These are phyloP conservation scores for Russula sp. DNA, from an alignment of 768 basidiomycete genomes.

Conservation along the genomic window DNA sequence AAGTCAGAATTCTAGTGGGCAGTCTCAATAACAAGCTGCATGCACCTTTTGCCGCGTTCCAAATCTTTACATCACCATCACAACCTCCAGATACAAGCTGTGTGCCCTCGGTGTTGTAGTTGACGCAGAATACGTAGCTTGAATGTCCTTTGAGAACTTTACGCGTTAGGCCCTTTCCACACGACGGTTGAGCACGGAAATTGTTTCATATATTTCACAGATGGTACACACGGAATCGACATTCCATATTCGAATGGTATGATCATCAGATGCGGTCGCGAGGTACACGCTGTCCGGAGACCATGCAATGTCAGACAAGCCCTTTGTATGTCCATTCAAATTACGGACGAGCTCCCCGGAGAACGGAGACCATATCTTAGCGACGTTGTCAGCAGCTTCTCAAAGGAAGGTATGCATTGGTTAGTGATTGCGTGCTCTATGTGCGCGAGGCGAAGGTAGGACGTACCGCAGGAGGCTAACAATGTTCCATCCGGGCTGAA, in stretches of 20 bases:
- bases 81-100: slow-evolving; percentile 88
- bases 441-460: background rate
- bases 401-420: background rate
- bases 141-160: slow-evolving; percentile 76
- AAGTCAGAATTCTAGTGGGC: background rate
- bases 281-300: slow-evolving; percentile 75
- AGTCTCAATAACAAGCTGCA: background rate
- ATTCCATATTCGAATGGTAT: slow-evolving; percentile 83
- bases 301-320: slow-evolving; percentile 87
- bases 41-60: slow-evolving; percentile 79
- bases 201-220: background rate
- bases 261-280: slow-evolving; percentile 91
- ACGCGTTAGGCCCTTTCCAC: slow-evolving; percentile 53
- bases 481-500: slow-evolving; percentile 85
- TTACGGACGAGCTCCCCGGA: slow-evolving; percentile 73
- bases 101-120: slow-evolving; percentile 84
- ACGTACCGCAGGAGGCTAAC: slow-evolving; percentile 78
- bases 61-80: slow-evolving; percentile 88
- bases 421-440: background rate
- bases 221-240: slow-evolving; percentile 58
- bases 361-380: slow-evolving; percentile 80
- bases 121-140: slow-evolving; percentile 85
- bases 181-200: background rate
- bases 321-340: slow-evolving; percentile 67
- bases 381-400: slow-evolving; percentile 64